phyloP scores from a whole-genome alignment of 768 basidiomycete genomes.

The Lactarius vividus region DNA sequence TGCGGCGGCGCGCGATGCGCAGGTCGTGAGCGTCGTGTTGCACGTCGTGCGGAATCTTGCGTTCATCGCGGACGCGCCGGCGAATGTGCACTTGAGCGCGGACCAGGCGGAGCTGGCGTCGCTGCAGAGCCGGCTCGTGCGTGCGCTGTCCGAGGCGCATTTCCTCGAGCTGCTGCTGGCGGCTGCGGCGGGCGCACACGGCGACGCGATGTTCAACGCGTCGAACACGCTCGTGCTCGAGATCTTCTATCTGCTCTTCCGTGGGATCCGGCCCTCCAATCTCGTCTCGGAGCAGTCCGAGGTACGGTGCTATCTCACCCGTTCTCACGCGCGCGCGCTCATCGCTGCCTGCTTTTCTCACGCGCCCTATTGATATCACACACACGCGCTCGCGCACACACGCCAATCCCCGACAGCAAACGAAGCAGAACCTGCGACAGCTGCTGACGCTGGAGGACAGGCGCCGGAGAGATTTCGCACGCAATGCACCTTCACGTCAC shows the following conservation, averaged over 20 bases:
- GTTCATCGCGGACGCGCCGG: conserved; percentile 84
- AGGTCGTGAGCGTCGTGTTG: conserved; percentile 84
- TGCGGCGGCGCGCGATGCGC: conserved; percentile 71
- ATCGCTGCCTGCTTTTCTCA: neutral
- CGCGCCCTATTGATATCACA: neutral
- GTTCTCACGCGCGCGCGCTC: neutral
- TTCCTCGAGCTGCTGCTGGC: conserved; percentile 79
- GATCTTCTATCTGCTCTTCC: conserved; percentile 87
- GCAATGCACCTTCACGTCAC: conserved; percentile 71
- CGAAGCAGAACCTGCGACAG: conserved; percentile 62
- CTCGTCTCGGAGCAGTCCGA: conserved; percentile 61
- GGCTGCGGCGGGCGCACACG: conserved; percentile 72
- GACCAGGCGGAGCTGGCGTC: conserved; percentile 77
- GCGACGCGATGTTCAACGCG: conserved; percentile 75
- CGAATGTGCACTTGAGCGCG: conserved; percentile 66
- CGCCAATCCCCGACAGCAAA: conserved; percentile 47
- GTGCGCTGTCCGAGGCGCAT: conserved; percentile 65
- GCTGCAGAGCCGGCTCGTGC: conserved; percentile 76
- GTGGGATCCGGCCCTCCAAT: conserved; percentile 66
- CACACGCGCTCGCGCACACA: neutral
- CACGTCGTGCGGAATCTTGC: conserved; percentile 92
- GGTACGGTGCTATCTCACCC: conserved; percentile 39
- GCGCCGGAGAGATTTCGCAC: conserved; percentile 52
- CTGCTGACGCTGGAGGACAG: conserved; percentile 78
- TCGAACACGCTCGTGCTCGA: conserved; percentile 93